Percentiles rank a stretch among this genome's conserved stretches.
Conservation (phyloP, 1,284 basidiomycete genomes). For the Marasmius tenuissimus region DNA sequence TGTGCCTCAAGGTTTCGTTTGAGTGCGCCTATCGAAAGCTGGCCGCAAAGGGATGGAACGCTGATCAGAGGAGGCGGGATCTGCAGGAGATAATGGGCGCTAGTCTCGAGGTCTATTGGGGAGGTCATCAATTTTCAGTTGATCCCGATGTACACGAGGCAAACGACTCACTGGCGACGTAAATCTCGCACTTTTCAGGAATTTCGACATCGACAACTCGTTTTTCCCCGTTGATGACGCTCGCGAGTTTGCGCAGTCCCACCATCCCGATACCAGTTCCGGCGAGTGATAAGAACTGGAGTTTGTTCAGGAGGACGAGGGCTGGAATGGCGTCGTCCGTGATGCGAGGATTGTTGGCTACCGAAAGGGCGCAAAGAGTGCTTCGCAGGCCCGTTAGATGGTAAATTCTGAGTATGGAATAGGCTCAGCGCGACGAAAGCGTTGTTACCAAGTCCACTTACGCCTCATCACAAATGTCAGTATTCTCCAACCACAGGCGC, state of each 20-base stretch:
- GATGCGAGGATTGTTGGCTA: constrained; percentile 52
- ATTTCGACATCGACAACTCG: constrained; percentile 50
- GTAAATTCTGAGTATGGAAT: constrained; percentile 43
- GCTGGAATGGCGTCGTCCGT: constrained; percentile 57
- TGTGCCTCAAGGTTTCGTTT: constrained; percentile 58
- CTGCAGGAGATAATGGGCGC: constrained; percentile 46
- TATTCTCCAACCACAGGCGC: constrained; percentile 50
- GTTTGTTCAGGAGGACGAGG: constrained; percentile 44
- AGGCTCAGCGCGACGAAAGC: not conserved
- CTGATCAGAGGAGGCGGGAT: constrained; percentile 48
- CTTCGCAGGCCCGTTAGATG: constrained; percentile 54
- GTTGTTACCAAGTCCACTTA: constrained; percentile 26
- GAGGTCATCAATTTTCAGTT: not conserved
- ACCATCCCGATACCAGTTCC: constrained; percentile 55
- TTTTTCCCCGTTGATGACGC: constrained; percentile 32
- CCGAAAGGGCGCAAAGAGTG: constrained; percentile 48
- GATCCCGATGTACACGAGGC: not conserved
- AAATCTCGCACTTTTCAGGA: constrained; percentile 49
- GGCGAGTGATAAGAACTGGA: constrained; percentile 49
- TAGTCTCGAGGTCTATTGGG: constrained; percentile 34
- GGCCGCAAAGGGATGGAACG: constrained; percentile 38
- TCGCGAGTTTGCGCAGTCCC: constrained; percentile 53
- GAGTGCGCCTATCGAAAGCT: constrained; percentile 46
- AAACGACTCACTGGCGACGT: constrained; percentile 46
- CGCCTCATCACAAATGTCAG: constrained; percentile 63